Base-by-base conservation (phyloP, 2,329 filamentous ascomycete genomes). In the Biscogniauxia mediterranea region DNA sequence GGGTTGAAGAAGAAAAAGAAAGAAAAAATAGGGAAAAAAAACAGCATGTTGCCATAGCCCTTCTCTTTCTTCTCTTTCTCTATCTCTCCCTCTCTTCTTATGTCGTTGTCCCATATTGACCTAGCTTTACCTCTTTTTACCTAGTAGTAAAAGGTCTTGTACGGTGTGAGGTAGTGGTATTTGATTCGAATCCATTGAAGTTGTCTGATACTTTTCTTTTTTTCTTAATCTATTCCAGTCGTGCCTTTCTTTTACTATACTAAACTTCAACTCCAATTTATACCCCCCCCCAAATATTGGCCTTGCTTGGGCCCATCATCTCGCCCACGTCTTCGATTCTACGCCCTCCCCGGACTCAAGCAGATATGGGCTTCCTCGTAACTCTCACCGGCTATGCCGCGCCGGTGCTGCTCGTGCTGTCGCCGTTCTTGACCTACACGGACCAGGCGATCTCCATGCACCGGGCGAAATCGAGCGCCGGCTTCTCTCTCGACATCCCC, bases 401-500 rank as follows among this genome's bases (percentile, higher is more conserved):
- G 73, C 87, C 87, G 21, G 74, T 87, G 59, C 89, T 89, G 71
- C 80, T 89, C 64, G 79, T 88, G 68, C 67, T 85, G 67, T 89
- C 86, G 68, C 87, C 86, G 19, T 78, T 89, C 53, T 76, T 88
- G 50, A 88, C 86, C 58, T 89, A 89, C 74, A 81, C 82, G 70
- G 87, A 89, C 76, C 86, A 89, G 77, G 85, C 84, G 25, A 71
- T 86, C 54, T 83, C 87, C 42, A 90, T 90, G 83, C 82, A 88
- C 69, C 80, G 83, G 68, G 81, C 77, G 60, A 86, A 84, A 73
- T 86, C 85, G 52, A 89, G 86, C 66, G 85, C 84, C 15, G 87
- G 87, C 60, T 90, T 90, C 76, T 90, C 87, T 19, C 80, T 90
- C 64, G 88, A 90, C 69, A 90, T 89, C 52, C 88, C 88, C 32